Conservation (phyloP, 2,329 filamentous ascomycete genomes). For the Trichoderma sp. region DNA sequence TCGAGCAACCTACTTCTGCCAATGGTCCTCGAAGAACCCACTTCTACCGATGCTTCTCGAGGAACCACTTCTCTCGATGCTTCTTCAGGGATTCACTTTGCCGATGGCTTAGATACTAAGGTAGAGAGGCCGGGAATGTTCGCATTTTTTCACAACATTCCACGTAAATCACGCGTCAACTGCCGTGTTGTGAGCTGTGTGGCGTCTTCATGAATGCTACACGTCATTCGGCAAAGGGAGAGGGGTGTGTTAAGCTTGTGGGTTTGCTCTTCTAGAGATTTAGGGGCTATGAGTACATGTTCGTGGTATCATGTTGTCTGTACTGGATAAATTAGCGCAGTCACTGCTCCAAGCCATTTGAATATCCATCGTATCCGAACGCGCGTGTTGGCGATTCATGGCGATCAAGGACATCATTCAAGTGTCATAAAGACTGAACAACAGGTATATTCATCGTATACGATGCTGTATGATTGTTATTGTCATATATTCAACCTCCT, state of each 20-base stretch:
- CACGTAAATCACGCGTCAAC: no score
- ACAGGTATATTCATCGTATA: background rate
- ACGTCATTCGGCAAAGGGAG: background rate
- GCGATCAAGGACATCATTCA: background rate
- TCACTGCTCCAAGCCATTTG: background rate
- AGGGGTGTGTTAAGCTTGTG: background rate
- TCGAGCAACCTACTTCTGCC: background rate
- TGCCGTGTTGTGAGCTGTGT: background rate
- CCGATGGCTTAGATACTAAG: no score
- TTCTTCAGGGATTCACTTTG: no score
- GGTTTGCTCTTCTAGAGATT: background rate
- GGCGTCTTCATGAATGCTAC: background rate
- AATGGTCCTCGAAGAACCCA: background rate
- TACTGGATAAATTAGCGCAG: background rate
- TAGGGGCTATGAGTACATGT: background rate
- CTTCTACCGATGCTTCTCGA: background rate
- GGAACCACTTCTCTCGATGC: no score
- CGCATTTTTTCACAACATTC: no score
- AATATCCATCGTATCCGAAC: background rate
- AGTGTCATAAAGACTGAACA: background rate
- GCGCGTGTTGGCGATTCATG: background rate
- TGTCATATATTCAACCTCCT: background rate
- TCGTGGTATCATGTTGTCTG: background rate
- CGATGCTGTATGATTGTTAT: background rate
- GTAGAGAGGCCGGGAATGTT: no score